Evolutionary conservation across 2,329 filamentous ascomycete genomes (phyloP).

Genomic region (Alternaria infectoria): DNA sequence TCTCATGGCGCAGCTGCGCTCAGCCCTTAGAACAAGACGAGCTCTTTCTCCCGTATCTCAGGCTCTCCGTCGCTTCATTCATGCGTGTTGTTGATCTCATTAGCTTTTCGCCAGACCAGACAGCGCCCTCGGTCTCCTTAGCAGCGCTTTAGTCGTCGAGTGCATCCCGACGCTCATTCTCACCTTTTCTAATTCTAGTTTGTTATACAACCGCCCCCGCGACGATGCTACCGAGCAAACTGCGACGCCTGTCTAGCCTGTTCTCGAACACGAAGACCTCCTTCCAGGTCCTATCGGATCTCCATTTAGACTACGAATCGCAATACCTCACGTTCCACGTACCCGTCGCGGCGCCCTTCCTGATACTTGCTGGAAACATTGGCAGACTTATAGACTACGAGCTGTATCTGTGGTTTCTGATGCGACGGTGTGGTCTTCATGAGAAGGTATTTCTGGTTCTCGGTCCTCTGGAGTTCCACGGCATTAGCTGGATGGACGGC

Average conservation of each 20-base stretch:
- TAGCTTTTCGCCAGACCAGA: background rate
- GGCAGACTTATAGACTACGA: slow-evolving; percentile 42
- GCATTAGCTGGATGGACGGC: slow-evolving; percentile 29
- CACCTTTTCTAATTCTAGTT: background rate
- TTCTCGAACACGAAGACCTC: slow-evolving; percentile 31
- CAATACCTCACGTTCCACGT: slow-evolving; percentile 44
- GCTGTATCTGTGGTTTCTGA: slow-evolving; percentile 38
- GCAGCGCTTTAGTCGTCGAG: background rate
- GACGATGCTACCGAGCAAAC: slow-evolving; percentile 13
- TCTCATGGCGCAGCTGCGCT: slow-evolving; percentile 5
- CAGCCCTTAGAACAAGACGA: slow-evolving; percentile 8
- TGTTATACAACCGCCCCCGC: background rate
- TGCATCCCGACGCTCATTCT: background rate
- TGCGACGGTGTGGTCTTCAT: slow-evolving; percentile 37
- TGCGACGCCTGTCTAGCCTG: slow-evolving; percentile 33
- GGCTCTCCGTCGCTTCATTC: background rate
- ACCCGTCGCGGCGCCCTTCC: slow-evolving; percentile 31
- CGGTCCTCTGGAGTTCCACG: slow-evolving; percentile 38
- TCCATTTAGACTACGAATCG: slow-evolving; percentile 36
- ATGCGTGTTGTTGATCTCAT: background rate
- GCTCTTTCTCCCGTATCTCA: background rate
- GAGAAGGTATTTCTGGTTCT: slow-evolving; percentile 39
- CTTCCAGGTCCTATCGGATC: slow-evolving; percentile 43
- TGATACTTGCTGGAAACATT: slow-evolving; percentile 42
- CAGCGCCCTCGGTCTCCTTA: background rate